A percentile compares a stretch with the other conserved stretches of the same genome.
phyloP scores from a whole-genome alignment of 73 alveolate species.

The Effrenium voratum region DNA sequence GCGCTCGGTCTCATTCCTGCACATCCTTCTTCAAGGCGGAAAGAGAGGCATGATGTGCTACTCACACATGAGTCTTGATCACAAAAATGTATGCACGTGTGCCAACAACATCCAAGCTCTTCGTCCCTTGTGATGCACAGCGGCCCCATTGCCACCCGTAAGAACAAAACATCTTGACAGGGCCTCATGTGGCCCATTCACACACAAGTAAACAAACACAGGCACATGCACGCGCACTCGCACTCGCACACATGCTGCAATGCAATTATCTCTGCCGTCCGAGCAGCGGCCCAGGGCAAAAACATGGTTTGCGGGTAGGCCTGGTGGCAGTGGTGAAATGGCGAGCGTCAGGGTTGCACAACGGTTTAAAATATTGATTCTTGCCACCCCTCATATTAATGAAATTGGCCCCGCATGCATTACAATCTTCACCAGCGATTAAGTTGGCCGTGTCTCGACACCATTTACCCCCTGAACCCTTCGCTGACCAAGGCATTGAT shows the following conservation, averaged over 20 bases:
- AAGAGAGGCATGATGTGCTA: too few species aligned
- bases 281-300: slow-evolving; percentile 16
- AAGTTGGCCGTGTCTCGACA: not conserved
- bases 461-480: not conserved
- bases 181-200: not conserved
- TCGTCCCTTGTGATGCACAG: not conserved
- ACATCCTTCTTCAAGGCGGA: too few species aligned
- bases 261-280: not conserved
- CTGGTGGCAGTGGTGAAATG: not conserved
- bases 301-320: slow-evolving; percentile 55
- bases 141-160: not conserved
- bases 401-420: not conserved
- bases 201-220: too few species aligned
- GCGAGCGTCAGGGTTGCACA: not conserved
- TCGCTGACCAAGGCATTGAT: not conserved
- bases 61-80: too few species aligned
- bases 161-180: not conserved
- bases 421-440: not conserved
- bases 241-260: not conserved
- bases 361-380: not conserved
- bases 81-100: too few species aligned
- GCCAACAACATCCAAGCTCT: not conserved
- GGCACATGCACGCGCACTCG: not conserved
- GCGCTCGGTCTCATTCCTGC: too few species aligned
- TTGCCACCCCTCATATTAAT: not conserved